These are phyloP conservation scores for Favolaschia claudopus DNA, from an alignment of 768 basidiomycete genomes.

Conservation along the genomic window DNA sequence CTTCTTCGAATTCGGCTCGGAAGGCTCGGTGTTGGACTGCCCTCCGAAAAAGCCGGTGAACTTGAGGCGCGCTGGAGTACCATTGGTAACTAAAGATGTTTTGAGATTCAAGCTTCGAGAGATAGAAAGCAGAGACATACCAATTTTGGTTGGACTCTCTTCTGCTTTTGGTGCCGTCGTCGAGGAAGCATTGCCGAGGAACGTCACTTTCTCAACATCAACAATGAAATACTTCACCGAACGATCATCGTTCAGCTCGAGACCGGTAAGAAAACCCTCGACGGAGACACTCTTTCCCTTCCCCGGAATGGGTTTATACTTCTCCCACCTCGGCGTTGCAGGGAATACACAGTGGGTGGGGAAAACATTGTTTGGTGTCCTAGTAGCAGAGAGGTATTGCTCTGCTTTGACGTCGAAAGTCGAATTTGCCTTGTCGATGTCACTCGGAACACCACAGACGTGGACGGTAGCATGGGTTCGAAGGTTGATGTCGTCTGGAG, in stretches of 20 bases:
- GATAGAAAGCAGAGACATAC: neutral
- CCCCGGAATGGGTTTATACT: neutral
- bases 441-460: neutral
- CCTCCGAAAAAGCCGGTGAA: constrained; percentile 13
- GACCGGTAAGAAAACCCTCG: neutral
- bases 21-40: neutral
- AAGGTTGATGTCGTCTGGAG: neutral
- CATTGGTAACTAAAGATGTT: neutral
- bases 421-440: constrained; percentile 3
- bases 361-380: neutral
- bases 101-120: neutral
- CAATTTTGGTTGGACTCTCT: neutral
- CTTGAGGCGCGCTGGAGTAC: constrained; percentile 3
- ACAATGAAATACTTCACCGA: constrained; percentile 3
- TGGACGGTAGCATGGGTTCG: neutral
- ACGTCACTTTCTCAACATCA: constrained; percentile 7
- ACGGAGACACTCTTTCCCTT: constrained; percentile 5
- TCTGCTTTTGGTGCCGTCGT: neutral
- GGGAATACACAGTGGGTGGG: neutral
- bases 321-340: neutral
- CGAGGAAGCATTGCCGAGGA: neutral
- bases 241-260: constrained; percentile 11
- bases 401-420: constrained; percentile 5
- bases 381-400: constrained; percentile 2
- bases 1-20: neutral